Conservation (phyloP, 164 flowering plant species). For the Houttuynia cordata region DNA sequence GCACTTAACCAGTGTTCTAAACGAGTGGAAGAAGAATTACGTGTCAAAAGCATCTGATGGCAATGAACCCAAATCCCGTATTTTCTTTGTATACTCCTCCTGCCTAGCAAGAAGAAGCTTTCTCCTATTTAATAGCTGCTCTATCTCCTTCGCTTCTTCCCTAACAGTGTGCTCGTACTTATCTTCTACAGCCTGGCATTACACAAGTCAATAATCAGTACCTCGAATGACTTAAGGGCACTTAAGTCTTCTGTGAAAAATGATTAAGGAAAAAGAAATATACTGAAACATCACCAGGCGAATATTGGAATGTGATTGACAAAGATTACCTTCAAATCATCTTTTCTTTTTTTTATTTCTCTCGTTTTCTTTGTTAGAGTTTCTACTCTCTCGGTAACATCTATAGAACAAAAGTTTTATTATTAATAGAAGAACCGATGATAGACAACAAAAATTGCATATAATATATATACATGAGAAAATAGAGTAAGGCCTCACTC, state of each 20-base stretch:
- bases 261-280: not conserved
- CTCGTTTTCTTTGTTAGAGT: conserved; percentile 40
- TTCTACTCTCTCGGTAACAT: conserved; percentile 44
- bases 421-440: conserved; percentile 4
- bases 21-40: conserved; percentile 25
- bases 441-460: not conserved
- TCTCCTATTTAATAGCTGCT: conserved; percentile 56
- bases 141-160: conserved; percentile 78
- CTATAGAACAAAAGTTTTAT: conserved; percentile 21
- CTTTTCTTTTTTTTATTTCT: conserved; percentile 53
- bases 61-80: conserved; percentile 84
- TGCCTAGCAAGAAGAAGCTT: conserved; percentile 57
- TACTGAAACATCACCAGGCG: not conserved
- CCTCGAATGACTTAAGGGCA: not conserved
- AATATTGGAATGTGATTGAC: not conserved
- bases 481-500: conserved; percentile 26
- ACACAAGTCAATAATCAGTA: conserved; percentile 4
- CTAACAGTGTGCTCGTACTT: conserved; percentile 57
- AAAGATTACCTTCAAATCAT: conserved; percentile 49
- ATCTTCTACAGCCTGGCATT: conserved; percentile 54
- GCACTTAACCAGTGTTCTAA: not conserved
- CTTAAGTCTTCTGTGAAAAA: not conserved
- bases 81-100: conserved; percentile 84
- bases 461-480: not conserved
- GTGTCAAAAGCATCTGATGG: conserved; percentile 92